phyloP scores from a whole-genome alignment of 345 rosid genomes.

The Eucalyptus cloeziana region DNA sequence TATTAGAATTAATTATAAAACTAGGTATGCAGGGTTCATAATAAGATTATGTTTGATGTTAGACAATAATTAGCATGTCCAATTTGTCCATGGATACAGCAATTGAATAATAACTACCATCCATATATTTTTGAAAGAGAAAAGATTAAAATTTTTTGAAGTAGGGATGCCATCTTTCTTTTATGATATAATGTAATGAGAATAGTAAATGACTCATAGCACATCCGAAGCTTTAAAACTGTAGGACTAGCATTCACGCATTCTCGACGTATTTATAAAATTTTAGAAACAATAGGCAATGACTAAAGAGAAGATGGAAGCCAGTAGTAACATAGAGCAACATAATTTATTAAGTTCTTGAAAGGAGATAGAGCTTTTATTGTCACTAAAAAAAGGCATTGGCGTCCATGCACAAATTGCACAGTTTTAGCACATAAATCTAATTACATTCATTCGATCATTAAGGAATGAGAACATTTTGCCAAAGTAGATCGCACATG shows the following conservation, averaged over 20 bases:
- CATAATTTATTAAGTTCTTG: neutral
- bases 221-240: too few species aligned
- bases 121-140: neutral
- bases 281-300: too few species aligned
- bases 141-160: too few species aligned
- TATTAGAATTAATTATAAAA: too few species aligned
- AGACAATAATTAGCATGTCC: neutral
- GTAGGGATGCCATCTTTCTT: neutral
- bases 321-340: too few species aligned
- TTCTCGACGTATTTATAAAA: too few species aligned
- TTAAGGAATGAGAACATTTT: neutral
- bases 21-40: neutral
- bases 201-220: neutral
- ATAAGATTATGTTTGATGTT: neutral
- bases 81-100: neutral
- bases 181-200: neutral
- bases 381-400: neutral
- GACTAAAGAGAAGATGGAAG: too few species aligned
- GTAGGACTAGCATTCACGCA: too few species aligned
- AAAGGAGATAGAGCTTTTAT: neutral
- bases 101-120: too few species aligned
- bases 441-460: too few species aligned
- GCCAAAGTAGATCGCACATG: neutral
- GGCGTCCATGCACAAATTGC: neutral
- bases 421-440: neutral